Evolutionary conservation across 2,329 filamentous ascomycete species (phyloP), one percentile per base, ranked within the genome.

Genomic region (Cadophora sp.): DNA sequence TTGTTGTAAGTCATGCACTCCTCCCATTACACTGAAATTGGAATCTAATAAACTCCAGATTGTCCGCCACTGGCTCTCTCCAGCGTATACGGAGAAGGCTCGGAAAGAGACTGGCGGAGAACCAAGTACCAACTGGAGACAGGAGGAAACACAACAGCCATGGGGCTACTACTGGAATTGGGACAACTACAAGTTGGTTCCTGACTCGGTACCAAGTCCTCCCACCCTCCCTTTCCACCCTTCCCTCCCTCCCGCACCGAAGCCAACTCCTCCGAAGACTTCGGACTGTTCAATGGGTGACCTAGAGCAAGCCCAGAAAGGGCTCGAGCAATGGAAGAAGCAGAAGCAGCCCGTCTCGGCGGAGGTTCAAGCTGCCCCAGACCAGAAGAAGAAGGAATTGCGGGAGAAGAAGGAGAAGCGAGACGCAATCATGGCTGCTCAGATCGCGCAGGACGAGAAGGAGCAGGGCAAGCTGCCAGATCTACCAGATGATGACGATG

Each of bases 381-480:
- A 56, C 53, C 16, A 31, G 29, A 56, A 56, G 53, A 56, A 34
- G 53, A 56, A 37, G 53, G 27, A 37, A 1, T 37, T 56, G 53
- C 27, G n/a, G 6, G 53, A 56, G 29, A 37, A 56, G 53, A 56
- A 56, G 29, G 29, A n/a, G 6, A 8, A 22, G 7, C 19, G 29
- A 22, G 53, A 56, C 19, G 53, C 29, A 22, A 22, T 37, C 9
- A 37, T 56, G 34, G 34, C 3, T 4, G 53, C 53, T 5, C 16
- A 29, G 16, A 37, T 19, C n/a, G 14, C 51, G 24, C 19, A 31
- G 19, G 6, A 56, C 27, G 19, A 56, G 53, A 31, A 31, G 19
- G 19, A 56, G 27, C 27, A 56, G 53, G 31, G 19, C 14, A 11
- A 34, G 6, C 31, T 31, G 53, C 53, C 53, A 34, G 27, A 34